Percentiles rank a stretch among this genome's conserved stretches.
phyloP scores from a whole-genome alignment of 495 filamentous ascomycete species.

The Xylaria nigripes region DNA sequence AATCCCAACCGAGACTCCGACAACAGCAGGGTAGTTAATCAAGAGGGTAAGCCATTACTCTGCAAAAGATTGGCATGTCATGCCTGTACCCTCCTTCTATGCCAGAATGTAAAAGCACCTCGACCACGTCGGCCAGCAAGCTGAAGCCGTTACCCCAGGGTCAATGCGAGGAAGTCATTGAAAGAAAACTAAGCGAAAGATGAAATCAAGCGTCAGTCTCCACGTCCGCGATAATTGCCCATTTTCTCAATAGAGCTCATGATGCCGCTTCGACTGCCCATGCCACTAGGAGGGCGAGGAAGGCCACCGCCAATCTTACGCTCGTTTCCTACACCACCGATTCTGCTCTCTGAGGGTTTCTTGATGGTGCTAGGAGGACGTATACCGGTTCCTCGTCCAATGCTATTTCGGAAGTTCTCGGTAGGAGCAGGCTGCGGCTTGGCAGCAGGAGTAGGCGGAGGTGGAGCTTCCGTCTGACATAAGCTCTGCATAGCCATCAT shows the following conservation, averaged over 20 bases:
- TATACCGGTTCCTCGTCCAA: slow-evolving; percentile 33
- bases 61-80: slow-evolving; percentile 11
- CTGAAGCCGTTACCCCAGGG: background rate
- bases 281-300: slow-evolving; percentile 34
- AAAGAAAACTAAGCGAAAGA: background rate
- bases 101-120: background rate
- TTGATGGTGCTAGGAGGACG: slow-evolving; percentile 32
- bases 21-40: slow-evolving; percentile 7
- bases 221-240: slow-evolving; percentile 41
- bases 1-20: slow-evolving; percentile 14
- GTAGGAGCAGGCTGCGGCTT: slow-evolving; percentile 10
- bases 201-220: slow-evolving; percentile 10
- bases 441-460: slow-evolving; percentile 8
- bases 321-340: slow-evolving; percentile 36
- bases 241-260: slow-evolving; percentile 68
- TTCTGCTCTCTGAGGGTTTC: slow-evolving; percentile 33
- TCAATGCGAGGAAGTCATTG: background rate
- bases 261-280: slow-evolving; percentile 47
- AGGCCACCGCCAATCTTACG: slow-evolving; percentile 38
- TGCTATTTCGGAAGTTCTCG: slow-evolving; percentile 18
- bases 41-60: slow-evolving; percentile 12
- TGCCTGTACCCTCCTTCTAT: background rate
- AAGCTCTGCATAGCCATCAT: slow-evolving; percentile 56
- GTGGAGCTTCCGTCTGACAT: slow-evolving; percentile 13
- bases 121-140: background rate